phyloP scores from a whole-genome alignment of 768 basidiomycete species.

The Tephrocybe rancida region DNA sequence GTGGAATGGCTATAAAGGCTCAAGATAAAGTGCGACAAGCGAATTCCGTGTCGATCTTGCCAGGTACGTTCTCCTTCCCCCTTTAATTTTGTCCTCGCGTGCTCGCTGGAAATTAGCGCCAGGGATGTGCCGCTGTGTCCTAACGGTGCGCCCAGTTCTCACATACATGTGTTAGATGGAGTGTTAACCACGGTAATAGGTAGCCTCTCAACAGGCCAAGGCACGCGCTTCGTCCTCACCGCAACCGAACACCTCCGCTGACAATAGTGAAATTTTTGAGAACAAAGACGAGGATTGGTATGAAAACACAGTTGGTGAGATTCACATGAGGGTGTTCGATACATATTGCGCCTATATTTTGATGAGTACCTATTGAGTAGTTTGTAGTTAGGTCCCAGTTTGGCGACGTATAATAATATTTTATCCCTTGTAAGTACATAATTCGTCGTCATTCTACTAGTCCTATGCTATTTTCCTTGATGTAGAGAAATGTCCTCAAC shows the following conservation, averaged over 20 bases:
- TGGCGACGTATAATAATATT: no score
- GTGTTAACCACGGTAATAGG: constrained; percentile 35
- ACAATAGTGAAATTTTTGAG: no score
- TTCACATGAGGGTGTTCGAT: no score
- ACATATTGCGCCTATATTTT: no score
- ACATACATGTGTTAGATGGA: background rate
- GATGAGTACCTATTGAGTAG: no score
- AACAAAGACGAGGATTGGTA: no score
- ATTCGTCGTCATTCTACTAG: no score
- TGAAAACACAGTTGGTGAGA: no score
- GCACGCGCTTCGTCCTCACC: constrained; percentile 69
- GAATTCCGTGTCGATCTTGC: constrained; percentile 79
- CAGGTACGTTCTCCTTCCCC: constrained; percentile 52
- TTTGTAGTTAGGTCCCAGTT: no score
- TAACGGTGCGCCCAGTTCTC: constrained; percentile 48
- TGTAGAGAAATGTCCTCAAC: no score
- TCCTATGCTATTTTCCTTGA: no score
- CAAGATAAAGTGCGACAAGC: constrained; percentile 84
- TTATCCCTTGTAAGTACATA: no score
- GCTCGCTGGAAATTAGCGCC: constrained; percentile 40
- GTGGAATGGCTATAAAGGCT: constrained; percentile 44
- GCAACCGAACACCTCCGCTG: constrained; percentile 68
- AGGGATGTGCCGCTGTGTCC: constrained; percentile 74
- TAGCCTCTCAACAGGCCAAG: constrained; percentile 78
- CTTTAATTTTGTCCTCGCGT: background rate